Conservation (phyloP, 2,329 filamentous ascomycete species). For the Sporothrix brasiliensis region DNA sequence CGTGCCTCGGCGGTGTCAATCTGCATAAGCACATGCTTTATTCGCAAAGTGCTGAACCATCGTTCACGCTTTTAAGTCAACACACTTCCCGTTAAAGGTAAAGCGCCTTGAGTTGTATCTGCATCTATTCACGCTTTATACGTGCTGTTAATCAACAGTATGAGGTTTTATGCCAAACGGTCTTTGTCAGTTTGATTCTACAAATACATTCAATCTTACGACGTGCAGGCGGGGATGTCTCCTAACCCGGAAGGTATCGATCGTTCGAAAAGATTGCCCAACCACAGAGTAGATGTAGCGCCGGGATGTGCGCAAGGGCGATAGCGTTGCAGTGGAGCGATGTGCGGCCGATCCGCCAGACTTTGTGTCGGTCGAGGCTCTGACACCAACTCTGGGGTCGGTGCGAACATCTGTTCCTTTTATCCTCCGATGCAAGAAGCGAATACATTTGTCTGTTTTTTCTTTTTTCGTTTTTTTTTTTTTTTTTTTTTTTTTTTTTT, state of each 20-base stretch:
- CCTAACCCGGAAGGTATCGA: conserved; percentile 2
- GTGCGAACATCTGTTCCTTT: background rate
- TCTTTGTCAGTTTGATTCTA: background rate
- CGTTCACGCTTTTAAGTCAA: background rate
- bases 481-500: background rate
- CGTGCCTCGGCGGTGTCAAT: background rate
- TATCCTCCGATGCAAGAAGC: background rate
- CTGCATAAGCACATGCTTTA: background rate
- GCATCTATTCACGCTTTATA: background rate
- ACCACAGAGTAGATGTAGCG: background rate
- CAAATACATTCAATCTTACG: background rate
- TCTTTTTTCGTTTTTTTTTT: background rate
- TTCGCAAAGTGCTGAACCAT: background rate
- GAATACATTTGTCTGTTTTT: background rate
- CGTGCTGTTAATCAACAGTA: background rate
- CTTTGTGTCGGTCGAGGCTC: conserved; percentile 3
- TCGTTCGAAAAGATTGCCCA: background rate
- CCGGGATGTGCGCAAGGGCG: conserved; percentile 16
- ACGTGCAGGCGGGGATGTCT: conserved; percentile 8
- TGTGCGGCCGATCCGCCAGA: conserved; percentile 7
- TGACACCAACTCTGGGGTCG: conserved; percentile 6
- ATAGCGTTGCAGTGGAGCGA: background rate
- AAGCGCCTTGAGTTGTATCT: conserved; percentile 16
- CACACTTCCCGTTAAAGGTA: background rate
- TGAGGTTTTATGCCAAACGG: background rate